Conservation (phyloP, 1,284 basidiomycete species). For the Pyrrhoderma noxium region DNA sequence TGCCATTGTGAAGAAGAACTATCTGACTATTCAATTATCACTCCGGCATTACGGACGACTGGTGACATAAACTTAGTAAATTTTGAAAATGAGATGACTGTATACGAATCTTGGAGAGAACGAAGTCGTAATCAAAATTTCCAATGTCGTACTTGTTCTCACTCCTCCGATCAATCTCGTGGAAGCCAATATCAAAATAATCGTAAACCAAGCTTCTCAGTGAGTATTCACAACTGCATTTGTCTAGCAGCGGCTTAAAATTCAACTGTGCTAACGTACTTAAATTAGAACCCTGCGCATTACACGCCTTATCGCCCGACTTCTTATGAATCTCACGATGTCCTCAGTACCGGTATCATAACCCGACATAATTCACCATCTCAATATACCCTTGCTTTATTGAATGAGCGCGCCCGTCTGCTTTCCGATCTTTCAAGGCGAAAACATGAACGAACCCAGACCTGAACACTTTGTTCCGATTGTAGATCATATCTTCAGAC, state of each 20-base stretch:
- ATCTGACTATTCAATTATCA: not conserved
- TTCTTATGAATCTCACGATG: not conserved
- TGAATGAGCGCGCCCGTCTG: constrained; percentile 44
- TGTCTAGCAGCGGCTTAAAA: not conserved
- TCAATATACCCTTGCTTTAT: constrained; percentile 38
- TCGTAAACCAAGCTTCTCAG: not conserved
- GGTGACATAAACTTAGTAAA: constrained; percentile 9
- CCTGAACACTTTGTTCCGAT: no score
- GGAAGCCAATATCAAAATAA: no score
- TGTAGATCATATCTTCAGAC: no score
- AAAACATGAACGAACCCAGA: constrained; percentile 11
- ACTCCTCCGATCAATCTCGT: not conserved
- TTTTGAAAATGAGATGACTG: constrained; percentile 10
- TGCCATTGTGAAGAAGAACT: not conserved
- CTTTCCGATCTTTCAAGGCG: constrained; percentile 39
- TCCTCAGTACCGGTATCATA: constrained; percentile 14
- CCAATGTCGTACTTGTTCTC: not conserved
- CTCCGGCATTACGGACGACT: constrained; percentile 6
- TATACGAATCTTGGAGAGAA: constrained; percentile 9
- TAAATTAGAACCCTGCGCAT: not conserved
- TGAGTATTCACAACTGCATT: not conserved
- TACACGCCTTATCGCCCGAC: not conserved
- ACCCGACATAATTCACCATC: constrained; percentile 34
- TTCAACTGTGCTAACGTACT: no score
- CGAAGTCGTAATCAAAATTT: not conserved